These are phyloP conservation scores for Metschnikowia bowlesiae DNA, from an alignment of 805 yeast species.

Conservation along the genomic window DNA sequence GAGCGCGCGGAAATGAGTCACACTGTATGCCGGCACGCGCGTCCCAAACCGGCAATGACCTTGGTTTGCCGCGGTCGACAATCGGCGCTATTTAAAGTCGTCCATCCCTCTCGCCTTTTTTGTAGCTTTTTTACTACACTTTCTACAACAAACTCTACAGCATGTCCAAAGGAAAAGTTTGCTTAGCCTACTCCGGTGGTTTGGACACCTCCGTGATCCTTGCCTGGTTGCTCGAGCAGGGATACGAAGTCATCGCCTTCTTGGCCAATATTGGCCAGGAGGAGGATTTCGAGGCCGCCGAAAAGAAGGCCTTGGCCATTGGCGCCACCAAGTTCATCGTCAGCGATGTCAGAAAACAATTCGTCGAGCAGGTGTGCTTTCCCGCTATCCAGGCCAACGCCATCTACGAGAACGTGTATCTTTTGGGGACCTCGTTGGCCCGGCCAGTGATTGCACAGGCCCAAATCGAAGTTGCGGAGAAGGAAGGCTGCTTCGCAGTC, in stretches of 20 bases:
- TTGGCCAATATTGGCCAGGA: conserved; percentile 99
- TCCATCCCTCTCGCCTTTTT: conserved; percentile 4
- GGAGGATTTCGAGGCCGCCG: conserved; percentile 97
- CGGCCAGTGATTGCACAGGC: conserved; percentile 99
- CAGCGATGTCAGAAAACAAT: conserved; percentile 92
- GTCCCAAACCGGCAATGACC: conserved; percentile 13
- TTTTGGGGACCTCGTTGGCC: conserved; percentile 95
- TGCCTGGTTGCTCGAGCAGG: conserved; percentile 97
- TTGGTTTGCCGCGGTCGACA: conserved; percentile 20
- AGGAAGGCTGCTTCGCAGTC: conserved; percentile 97
- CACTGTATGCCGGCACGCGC: conserved; percentile 6
- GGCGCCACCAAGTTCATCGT: conserved; percentile 96
- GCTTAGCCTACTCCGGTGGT: conserved; percentile 99
- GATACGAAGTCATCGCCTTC: conserved; percentile 97
- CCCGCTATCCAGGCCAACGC: conserved; percentile 99
- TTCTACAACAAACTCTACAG: not conserved
- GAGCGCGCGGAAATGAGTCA: conserved; percentile 12
- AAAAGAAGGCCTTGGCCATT: conserved; percentile 89
- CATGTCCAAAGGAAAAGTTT: conserved; percentile 98
- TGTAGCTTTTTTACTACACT: conserved; percentile 1
- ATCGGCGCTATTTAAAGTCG: conserved; percentile 17
- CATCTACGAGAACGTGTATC: conserved; percentile 93
- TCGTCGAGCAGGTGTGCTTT: conserved; percentile 85
- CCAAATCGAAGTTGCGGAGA: conserved; percentile 93
- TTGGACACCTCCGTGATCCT: conserved; percentile 95